Evolutionary conservation across 2,329 filamentous ascomycete genomes (phyloP).

Genomic region (Fusarium sp.): DNA sequence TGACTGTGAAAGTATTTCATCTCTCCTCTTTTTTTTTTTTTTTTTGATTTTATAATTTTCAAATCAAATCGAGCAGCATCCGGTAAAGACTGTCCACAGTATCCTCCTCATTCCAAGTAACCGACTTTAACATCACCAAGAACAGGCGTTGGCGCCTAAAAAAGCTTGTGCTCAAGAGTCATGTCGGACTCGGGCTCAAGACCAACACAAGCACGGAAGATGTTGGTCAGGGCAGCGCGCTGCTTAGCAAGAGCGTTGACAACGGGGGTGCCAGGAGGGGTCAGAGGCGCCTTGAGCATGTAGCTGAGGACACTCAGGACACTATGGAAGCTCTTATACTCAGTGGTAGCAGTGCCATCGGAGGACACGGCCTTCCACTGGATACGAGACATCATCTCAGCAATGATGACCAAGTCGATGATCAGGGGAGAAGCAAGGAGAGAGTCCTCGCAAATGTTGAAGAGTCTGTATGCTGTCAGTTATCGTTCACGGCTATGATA

Average conservation of each 20-base stretch:
- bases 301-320: conserved; percentile 97
- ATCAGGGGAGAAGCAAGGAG: conserved; percentile 95
- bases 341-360: conserved; percentile 64
- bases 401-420: conserved; percentile 91
- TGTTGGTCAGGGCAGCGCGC: conserved; percentile 93
- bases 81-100: conserved; percentile 33
- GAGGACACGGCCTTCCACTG: conserved; percentile 79
- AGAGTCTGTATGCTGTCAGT: conserved; percentile 70
- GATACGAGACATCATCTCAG: conserved; percentile 99
- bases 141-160: conserved; percentile 60
- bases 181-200: conserved; percentile 98
- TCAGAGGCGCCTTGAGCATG: conserved; percentile 97
- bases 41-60: conserved; percentile 2
- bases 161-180: conserved; percentile 98
- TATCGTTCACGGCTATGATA: neutral
- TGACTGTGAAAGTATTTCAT: conserved; percentile 32
- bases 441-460: conserved; percentile 99
- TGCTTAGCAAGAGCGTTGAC: conserved; percentile 97
- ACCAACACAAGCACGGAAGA: conserved; percentile 97
- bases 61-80: conserved; percentile 6
- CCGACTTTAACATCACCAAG: neutral
- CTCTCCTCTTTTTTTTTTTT: conserved; percentile 36
- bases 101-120: conserved; percentile 8
- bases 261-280: conserved; percentile 92
- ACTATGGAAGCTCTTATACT: conserved; percentile 95